A percentile compares a stretch with the other conserved stretches of the same genome.
Conservation (phyloP, 176 grass and related monocot genomes). For the Chrysopogon serrulatus region DNA sequence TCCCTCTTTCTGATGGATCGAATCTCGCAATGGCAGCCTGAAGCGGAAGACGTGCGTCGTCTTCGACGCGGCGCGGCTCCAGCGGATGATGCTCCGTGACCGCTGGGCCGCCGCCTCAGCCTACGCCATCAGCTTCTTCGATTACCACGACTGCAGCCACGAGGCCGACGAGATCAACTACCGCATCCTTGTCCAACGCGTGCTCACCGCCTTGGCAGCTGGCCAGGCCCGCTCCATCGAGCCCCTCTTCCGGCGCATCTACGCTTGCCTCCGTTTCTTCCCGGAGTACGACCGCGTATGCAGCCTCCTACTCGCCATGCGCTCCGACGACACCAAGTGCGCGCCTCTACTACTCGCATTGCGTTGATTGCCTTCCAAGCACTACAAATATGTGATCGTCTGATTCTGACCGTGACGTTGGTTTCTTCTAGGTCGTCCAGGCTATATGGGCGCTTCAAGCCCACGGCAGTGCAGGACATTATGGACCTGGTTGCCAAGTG, state of each 20-base stretch:
- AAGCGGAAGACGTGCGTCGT: neutral
- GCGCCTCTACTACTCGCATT: too few species aligned
- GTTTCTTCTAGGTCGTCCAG: neutral
- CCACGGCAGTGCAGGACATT: neutral
- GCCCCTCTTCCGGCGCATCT: neutral
- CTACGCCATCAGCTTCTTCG: neutral
- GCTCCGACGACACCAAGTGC: too few species aligned
- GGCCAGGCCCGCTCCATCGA: neutral
- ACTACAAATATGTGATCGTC: too few species aligned
- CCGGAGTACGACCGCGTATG: neutral
- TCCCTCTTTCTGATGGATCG: too few species aligned
- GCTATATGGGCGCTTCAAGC: neutral
- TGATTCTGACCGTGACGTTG: neutral
- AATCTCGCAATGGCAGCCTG: neutral
- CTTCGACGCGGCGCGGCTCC: neutral
- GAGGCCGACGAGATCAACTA: neutral
- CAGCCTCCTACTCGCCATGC: neutral
- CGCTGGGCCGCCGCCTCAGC: neutral
- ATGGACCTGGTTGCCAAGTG: neutral
- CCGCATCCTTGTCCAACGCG: neutral
- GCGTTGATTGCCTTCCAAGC: too few species aligned
- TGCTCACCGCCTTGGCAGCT: neutral
- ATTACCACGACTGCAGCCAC: neutral
- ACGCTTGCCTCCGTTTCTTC: neutral
- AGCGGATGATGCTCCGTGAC: neutral